A percentile compares a stretch with the other conserved stretches of the same genome.
Conservation (phyloP, 352 stramenopile genomes). For the Pythium chondricola region DNA sequence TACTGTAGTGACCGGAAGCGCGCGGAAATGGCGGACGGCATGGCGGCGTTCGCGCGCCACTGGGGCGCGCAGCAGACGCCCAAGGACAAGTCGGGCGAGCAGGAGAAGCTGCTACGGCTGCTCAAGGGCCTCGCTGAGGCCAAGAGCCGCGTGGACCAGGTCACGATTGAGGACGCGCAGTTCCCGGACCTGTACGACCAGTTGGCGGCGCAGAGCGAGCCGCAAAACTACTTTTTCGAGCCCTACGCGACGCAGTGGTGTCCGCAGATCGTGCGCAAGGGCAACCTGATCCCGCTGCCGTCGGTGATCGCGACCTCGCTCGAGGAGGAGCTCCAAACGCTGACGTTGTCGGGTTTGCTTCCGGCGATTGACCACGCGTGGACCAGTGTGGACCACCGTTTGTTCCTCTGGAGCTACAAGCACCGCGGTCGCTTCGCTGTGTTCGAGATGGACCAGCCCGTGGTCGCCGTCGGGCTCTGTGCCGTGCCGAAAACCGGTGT, state of each 20-base stretch:
- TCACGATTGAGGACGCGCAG: slow-evolving; percentile 60
- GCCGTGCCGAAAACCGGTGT: slow-evolving; percentile 83
- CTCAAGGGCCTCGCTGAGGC: slow-evolving; percentile 67
- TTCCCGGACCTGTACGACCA: slow-evolving; percentile 78
- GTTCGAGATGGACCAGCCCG: slow-evolving; percentile 89
- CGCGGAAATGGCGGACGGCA: slow-evolving; percentile 8
- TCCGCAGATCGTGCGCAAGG: slow-evolving; percentile 73
- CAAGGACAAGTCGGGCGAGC: slow-evolving; percentile 16
- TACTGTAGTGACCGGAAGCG: neutral
- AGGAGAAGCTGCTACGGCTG: slow-evolving; percentile 29
- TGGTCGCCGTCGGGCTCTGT: slow-evolving; percentile 90
- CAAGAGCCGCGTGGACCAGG: slow-evolving; percentile 73
- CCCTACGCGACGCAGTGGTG: slow-evolving; percentile 80
- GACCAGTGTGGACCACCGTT: slow-evolving; percentile 91
- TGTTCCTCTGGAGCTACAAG: slow-evolving; percentile 95
- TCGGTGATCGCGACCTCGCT: slow-evolving; percentile 61
- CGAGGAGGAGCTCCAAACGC: slow-evolving; percentile 54
- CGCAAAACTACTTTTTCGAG: slow-evolving; percentile 88
- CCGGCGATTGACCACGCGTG: slow-evolving; percentile 89
- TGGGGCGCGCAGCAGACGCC: slow-evolving; percentile 8
- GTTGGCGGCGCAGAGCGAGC: slow-evolving; percentile 72
- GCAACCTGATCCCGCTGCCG: slow-evolving; percentile 56
- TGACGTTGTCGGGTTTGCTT: slow-evolving; percentile 90
- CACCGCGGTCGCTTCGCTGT: slow-evolving; percentile 71
- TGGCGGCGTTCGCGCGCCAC: slow-evolving; percentile 16